phyloP scores from a whole-genome alignment of 2,329 filamentous ascomycete genomes.

The Fusarium scirpi region DNA sequence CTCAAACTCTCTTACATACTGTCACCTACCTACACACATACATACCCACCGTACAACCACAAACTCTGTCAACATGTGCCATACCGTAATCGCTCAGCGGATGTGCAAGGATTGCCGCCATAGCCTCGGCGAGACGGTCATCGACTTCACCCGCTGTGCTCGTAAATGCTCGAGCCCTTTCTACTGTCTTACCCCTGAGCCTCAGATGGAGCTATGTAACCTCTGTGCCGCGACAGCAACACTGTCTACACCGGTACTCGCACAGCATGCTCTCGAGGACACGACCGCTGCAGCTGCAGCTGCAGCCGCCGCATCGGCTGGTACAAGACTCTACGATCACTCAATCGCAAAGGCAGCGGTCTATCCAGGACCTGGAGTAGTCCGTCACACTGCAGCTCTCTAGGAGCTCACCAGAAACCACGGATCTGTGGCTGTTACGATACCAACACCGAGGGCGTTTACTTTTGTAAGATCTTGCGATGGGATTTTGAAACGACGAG shows the following conservation, averaged over 20 bases:
- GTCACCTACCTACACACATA: conserved; percentile 3
- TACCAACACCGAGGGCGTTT: conserved; percentile 20
- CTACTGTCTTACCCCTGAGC: conserved; percentile 48
- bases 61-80: conserved; percentile 45
- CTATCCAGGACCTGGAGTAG: conserved; percentile 31
- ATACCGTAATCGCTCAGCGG: conserved; percentile 48
- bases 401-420: conserved; percentile 11
- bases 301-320: conserved; percentile 19
- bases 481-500: conserved; percentile 36
- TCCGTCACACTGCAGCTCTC: conserved; percentile 26
- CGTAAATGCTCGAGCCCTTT: conserved; percentile 49
- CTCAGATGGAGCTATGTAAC: conserved; percentile 46
- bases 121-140: conserved; percentile 47
- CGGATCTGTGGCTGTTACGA: not conserved
- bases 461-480: conserved; percentile 24
- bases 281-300: conserved; percentile 25
- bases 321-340: conserved; percentile 34
- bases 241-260: conserved; percentile 45
- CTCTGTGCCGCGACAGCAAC: conserved; percentile 39
- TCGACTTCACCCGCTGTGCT: conserved; percentile 48
- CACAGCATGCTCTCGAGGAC: conserved; percentile 38
- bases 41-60: conserved; percentile 19
- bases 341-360: conserved; percentile 33
- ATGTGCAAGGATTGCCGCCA: conserved; percentile 46
- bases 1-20: conserved; percentile 2